These are phyloP conservation scores for Acarospora socialis DNA, from an alignment of 2,329 filamentous ascomycete genomes.

Conservation along the genomic window DNA sequence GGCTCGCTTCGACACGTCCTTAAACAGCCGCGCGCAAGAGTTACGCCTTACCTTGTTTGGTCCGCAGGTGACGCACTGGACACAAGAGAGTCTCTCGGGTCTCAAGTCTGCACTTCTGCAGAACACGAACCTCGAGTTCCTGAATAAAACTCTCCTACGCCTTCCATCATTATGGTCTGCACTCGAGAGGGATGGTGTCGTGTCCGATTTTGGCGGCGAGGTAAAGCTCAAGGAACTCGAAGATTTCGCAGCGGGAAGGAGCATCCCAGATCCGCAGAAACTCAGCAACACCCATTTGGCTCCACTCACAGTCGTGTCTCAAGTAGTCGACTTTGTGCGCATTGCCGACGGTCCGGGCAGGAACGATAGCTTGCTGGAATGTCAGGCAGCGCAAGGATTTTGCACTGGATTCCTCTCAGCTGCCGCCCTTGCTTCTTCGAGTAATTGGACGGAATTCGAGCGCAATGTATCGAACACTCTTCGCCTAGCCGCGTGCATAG, in stretches of 20 bases:
- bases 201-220: background rate
- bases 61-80: conserved; percentile 6
- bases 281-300: conserved; percentile 3
- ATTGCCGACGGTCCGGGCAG: background rate
- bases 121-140: conserved; percentile 1
- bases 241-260: conserved; percentile 1
- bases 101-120: conserved; percentile 1
- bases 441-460: conserved; percentile 2
- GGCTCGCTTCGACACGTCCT: background rate
- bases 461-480: background rate
- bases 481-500: conserved; percentile 5
- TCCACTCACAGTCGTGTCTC: conserved; percentile 4
- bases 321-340: conserved; percentile 2
- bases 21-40: background rate
- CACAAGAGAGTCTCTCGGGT: conserved; percentile 1
- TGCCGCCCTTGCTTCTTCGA: conserved; percentile 7
- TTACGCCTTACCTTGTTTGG: conserved; percentile 5
- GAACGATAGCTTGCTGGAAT: background rate
- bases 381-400: conserved; percentile 6
- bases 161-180: conserved; percentile 1
- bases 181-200: background rate
- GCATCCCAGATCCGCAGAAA: conserved; percentile 3
- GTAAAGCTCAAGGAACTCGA: conserved; percentile 1
- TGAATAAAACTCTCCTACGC: conserved; percentile 1
- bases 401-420: conserved; percentile 10